Percentiles rank a stretch among this genome's conserved stretches.
Conservation (phyloP, 2,329 filamentous ascomycete genomes). For the Sporothrix pallida region DNA sequence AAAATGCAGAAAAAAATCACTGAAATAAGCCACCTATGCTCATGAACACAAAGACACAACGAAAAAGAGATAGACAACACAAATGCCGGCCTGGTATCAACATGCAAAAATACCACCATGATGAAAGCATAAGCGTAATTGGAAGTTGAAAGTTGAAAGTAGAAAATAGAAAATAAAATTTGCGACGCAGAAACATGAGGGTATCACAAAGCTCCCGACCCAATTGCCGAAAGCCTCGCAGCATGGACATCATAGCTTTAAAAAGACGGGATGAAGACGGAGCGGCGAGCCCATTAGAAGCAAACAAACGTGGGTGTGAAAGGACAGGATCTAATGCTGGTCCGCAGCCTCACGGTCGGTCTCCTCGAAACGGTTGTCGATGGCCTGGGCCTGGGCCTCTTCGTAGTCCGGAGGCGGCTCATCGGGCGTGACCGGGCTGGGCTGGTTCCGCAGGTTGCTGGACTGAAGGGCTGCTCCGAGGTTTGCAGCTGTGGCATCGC, state of each 20-base stretch:
- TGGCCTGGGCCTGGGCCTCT: slow-evolving; percentile 78
- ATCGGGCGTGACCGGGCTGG: slow-evolving; percentile 55
- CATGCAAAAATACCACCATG: neutral
- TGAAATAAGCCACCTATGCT: no score
- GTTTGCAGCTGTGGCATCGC: slow-evolving; percentile 25
- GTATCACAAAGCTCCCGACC: slow-evolving; percentile 34
- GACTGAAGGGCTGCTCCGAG: neutral
- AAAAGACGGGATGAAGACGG: neutral
- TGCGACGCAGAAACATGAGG: slow-evolving; percentile 17
- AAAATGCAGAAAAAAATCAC: neutral
- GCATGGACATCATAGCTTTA: neutral
- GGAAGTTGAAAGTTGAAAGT: neutral
- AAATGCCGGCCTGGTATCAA: neutral
- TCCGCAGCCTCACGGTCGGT: slow-evolving; percentile 77
- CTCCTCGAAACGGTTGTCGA: slow-evolving; percentile 66
- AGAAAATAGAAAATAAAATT: neutral
- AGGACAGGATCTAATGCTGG: slow-evolving; percentile 48
- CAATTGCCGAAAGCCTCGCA: slow-evolving; percentile 12
- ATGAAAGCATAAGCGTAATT: neutral
- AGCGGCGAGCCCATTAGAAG: neutral
- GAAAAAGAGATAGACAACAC: neutral
- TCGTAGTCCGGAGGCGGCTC: slow-evolving; percentile 93
- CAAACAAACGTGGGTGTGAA: neutral
- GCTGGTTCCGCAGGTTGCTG: slow-evolving; percentile 7
- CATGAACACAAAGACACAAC: neutral